Conservation (phyloP, 2,329 filamentous ascomycete species). For the Pseudogymnoascus sp. region DNA sequence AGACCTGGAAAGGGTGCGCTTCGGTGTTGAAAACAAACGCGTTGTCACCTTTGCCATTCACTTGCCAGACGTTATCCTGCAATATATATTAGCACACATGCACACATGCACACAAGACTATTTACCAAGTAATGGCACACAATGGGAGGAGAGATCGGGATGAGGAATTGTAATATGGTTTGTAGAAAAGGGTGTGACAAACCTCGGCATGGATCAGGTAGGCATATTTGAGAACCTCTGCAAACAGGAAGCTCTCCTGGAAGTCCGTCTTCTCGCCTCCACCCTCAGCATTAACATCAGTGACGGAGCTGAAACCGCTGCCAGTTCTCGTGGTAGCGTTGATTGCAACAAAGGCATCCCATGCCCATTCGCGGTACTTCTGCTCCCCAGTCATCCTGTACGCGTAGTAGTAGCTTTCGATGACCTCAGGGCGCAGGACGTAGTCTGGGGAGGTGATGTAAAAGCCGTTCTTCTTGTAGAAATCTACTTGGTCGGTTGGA, state of each 20-base stretch:
- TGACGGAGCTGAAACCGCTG: slow-evolving; percentile 59
- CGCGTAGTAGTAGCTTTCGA: slow-evolving; percentile 82
- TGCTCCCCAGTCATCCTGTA: slow-evolving; percentile 68
- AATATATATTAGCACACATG: slow-evolving; percentile 2
- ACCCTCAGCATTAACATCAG: slow-evolving; percentile 52
- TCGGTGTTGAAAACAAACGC: slow-evolving; percentile 57
- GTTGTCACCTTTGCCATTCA: slow-evolving; percentile 41
- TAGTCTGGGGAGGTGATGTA: slow-evolving; percentile 57
- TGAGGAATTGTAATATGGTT: too few relatives aligned
- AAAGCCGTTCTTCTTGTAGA: slow-evolving; percentile 63
- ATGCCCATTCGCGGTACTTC: slow-evolving; percentile 77
- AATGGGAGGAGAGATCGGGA: neutral
- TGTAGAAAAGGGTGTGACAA: slow-evolving; percentile 13
- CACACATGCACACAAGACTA: neutral
- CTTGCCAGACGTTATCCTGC: slow-evolving; percentile 41
- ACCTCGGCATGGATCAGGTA: slow-evolving; percentile 51
- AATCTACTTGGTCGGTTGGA: slow-evolving; percentile 41
- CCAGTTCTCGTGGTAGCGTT: slow-evolving; percentile 52
- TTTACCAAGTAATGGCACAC: slow-evolving; percentile 6
- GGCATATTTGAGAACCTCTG: slow-evolving; percentile 78
- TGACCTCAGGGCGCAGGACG: slow-evolving; percentile 67
- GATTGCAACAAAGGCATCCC: slow-evolving; percentile 66
- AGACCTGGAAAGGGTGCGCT: slow-evolving; percentile 50
- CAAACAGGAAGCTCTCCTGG: slow-evolving; percentile 83
- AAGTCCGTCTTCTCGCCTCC: slow-evolving; percentile 59